phyloP scores from a whole-genome alignment of 2,329 filamentous ascomycete species.

The Lizonia empirigonia region DNA sequence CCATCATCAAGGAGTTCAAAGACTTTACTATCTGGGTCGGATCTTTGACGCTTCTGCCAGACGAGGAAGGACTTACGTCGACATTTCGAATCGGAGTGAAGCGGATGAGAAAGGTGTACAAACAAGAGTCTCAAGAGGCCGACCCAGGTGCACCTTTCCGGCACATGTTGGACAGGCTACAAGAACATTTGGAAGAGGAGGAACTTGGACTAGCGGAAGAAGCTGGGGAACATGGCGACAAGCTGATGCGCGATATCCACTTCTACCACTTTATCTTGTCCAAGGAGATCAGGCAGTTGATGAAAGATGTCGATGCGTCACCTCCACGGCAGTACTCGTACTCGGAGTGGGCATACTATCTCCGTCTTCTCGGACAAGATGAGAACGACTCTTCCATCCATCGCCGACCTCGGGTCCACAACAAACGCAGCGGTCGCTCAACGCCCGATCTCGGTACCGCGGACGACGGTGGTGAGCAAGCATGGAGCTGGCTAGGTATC shows the following conservation, averaged over 20 bases:
- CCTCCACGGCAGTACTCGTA: slow-evolving; percentile 50
- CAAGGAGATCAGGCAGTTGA: slow-evolving; percentile 52
- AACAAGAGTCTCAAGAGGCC: slow-evolving; percentile 14
- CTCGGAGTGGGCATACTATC: slow-evolving; percentile 49
- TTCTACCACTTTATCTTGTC: slow-evolving; percentile 59
- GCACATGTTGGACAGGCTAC: slow-evolving; percentile 39
- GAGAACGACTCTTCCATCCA: slow-evolving; percentile 50
- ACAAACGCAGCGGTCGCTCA: slow-evolving; percentile 26
- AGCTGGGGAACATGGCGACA: slow-evolving; percentile 51
- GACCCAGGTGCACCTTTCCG: slow-evolving; percentile 18
- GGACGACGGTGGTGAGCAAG: slow-evolving; percentile 55
- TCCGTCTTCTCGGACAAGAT: slow-evolving; percentile 46
- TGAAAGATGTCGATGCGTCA: slow-evolving; percentile 49
- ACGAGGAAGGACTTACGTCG: slow-evolving; percentile 50
- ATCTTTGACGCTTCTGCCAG: slow-evolving; percentile 60
- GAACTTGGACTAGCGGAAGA: slow-evolving; percentile 51
- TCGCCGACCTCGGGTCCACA: slow-evolving; percentile 33
- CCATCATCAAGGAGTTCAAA: slow-evolving; percentile 60
- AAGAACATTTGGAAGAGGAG: slow-evolving; percentile 49
- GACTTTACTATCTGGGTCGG: slow-evolving; percentile 63
- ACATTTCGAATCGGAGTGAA: slow-evolving; percentile 40
- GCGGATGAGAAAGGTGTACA: slow-evolving; percentile 26
- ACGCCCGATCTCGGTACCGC: slow-evolving; percentile 41
- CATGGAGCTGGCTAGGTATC: slow-evolving; percentile 77
- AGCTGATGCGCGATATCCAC: slow-evolving; percentile 54